Base-by-base conservation (phyloP, 2,329 filamentous ascomycete species). In the Phaeosphaeriaceae sp. region DNA sequence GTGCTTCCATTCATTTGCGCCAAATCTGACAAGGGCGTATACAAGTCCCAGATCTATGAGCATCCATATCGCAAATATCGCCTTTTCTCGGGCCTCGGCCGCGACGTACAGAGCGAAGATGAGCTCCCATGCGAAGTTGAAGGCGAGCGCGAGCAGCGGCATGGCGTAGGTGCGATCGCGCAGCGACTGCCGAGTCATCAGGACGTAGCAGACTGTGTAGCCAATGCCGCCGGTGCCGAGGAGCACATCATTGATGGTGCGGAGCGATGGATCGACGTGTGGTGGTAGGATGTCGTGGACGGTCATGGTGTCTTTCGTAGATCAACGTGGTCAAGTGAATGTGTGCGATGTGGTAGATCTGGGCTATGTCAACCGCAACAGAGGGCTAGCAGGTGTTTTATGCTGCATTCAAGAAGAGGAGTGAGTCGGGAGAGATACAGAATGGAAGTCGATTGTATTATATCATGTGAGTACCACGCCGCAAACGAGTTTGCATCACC, bases 91-190 rank as follows among this genome's bases (percentile, higher is more conserved):
- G 1, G 70, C 65, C 4, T 74, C 70, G 59, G 84, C 82, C 56
- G 79, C 76, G 17, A 85, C 81, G 61, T 77, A 82, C 23, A 84
- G 71, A 1, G 78, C 78, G 70, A 83, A 84, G 54, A 86, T 74
- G 2, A 83, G 69, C 66, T 86, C 84, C 83, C 84, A 86, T 1
- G 79, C 80, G 32, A 85, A 77, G 59, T 86, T 86, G 66, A 82
- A 66, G 15, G 79, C 79, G 10, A 86, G 79, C 0, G 81, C 78
- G 50, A 84, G 67, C 11, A 85, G 67, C 0, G 84, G 83, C 72
- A 85, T 83, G 35, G 83, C 78, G 62, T 84, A 85, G 4, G 81
- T 81, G 40, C 77, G 76, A 19, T 82, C 83, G 52, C 70, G 71
- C n/a, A 83, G 68, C 1, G 81, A 81, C 54, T 82, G 80, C 1